phyloP scores from a whole-genome alignment of 257 asterid genomes.

The Gynochthodes officinalis region DNA sequence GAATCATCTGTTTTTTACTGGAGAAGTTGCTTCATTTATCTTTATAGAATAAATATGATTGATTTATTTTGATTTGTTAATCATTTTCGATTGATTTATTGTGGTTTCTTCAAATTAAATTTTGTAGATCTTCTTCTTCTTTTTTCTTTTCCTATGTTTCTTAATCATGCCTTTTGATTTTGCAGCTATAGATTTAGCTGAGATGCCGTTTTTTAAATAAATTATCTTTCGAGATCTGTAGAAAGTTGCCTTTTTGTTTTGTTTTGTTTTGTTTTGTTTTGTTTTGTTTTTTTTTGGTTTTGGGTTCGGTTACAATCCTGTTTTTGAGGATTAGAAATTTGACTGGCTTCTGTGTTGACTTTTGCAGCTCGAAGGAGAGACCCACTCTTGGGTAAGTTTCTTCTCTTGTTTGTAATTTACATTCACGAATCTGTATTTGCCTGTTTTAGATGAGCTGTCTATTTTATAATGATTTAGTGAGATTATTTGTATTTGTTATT shows the following conservation, averaged over 20 bases:
- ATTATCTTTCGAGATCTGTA: conserved; percentile 10
- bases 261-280: background rate
- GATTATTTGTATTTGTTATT: background rate
- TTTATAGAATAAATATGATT: background rate
- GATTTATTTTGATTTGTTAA: background rate
- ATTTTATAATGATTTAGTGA: background rate
- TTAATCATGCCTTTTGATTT: background rate
- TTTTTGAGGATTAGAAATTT: conserved; percentile 16
- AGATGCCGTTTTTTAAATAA: background rate
- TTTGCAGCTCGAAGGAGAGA: conserved; percentile 97
- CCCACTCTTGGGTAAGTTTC: conserved; percentile 96
- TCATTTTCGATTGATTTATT: background rate
- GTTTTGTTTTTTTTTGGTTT: background rate
- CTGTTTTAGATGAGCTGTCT: background rate
- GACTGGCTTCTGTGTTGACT: conserved; percentile 13
- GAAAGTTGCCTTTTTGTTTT: background rate
- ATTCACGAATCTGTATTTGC: background rate
- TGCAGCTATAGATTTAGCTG: background rate
- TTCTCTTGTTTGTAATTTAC: background rate
- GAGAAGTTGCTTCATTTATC: background rate
- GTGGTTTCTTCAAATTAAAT: conserved; percentile 6
- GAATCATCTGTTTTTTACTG: no score
- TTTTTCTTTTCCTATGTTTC: background rate
- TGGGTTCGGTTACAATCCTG: background rate
- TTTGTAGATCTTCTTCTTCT: background rate